Conservation (phyloP, 192 early-diverging fungal species). For the Podila minutissima region DNA sequence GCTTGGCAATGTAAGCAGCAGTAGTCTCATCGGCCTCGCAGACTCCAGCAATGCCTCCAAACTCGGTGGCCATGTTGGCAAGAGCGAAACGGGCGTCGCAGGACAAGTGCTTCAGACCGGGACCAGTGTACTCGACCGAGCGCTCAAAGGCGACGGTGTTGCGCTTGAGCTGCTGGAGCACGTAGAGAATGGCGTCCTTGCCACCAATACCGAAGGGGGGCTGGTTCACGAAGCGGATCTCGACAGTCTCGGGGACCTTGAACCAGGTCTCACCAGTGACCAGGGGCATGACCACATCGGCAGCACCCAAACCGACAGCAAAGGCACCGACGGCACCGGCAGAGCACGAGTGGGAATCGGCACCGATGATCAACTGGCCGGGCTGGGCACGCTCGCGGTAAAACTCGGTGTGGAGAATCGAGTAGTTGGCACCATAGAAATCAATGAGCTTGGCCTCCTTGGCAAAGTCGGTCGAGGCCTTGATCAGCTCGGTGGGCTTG, state of each 20-base stretch:
- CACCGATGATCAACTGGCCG: constrained; percentile 82
- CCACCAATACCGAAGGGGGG: constrained; percentile 85
- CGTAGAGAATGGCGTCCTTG: constrained; percentile 84
- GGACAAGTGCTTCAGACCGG: constrained; percentile 80
- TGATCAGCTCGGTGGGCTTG: constrained; percentile 75
- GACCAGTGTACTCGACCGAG: constrained; percentile 81
- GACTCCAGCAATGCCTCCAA: constrained; percentile 87
- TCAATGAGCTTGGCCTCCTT: constrained; percentile 79
- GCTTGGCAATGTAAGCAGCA: constrained; percentile 76
- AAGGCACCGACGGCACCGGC: constrained; percentile 80
- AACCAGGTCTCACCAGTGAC: constrained; percentile 87
- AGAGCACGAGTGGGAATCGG: constrained; percentile 87
- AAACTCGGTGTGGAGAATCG: constrained; percentile 87
- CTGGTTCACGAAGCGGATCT: constrained; percentile 77
- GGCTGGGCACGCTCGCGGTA: constrained; percentile 86
- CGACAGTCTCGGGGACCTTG: constrained; percentile 82
- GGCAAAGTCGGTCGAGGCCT: constrained; percentile 71
- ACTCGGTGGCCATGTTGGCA: constrained; percentile 88
- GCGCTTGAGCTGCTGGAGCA: constrained; percentile 84
- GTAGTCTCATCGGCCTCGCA: constrained; percentile 81
- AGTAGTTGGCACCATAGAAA: constrained; percentile 80
- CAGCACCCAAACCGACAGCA: constrained; percentile 84
- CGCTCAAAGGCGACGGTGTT: constrained; percentile 86
- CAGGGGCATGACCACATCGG: constrained; percentile 85
- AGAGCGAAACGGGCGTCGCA: constrained; percentile 86